A percentile compares a stretch with the other conserved stretches of the same genome.
Conservation (phyloP, 2,329 filamentous ascomycete genomes). For the Trichoderma atroviride region DNA sequence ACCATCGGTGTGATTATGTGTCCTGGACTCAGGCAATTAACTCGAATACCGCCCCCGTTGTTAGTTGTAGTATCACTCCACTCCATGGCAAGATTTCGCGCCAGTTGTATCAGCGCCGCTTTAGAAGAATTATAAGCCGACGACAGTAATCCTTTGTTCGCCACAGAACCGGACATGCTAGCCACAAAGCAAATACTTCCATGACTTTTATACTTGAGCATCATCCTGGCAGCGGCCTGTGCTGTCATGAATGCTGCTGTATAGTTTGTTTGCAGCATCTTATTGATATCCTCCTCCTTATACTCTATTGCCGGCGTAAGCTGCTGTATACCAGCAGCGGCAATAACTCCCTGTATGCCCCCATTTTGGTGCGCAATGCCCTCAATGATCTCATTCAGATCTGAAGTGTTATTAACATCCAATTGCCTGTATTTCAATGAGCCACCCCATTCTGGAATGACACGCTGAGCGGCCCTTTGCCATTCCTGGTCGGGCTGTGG, state of each 20-base stretch:
- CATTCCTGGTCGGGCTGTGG: constrained; percentile 60
- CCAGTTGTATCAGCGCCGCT: constrained; percentile 72
- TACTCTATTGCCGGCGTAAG: constrained; percentile 83
- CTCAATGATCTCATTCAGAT: constrained; percentile 67
- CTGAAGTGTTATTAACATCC: constrained; percentile 74
- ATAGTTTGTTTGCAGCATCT: constrained; percentile 82
- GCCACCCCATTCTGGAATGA: constrained; percentile 13
- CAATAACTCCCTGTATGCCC: constrained; percentile 75
- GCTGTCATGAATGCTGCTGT: constrained; percentile 84
- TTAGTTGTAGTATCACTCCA: constrained; percentile 48
- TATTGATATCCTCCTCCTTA: constrained; percentile 70
- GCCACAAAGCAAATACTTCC: constrained; percentile 69
- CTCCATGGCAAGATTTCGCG: constrained; percentile 69
- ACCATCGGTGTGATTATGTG: constrained; percentile 38
- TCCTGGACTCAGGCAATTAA: constrained; percentile 79
- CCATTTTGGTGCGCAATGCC: constrained; percentile 69
- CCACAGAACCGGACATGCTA: constrained; percentile 70
- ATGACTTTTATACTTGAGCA: constrained; percentile 58
- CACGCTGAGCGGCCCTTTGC: constrained; percentile 49
- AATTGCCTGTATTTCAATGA: constrained; percentile 67
- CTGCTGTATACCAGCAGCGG: constrained; percentile 73
- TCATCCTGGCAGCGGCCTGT: constrained; percentile 81
- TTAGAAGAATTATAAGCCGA: constrained; percentile 75
- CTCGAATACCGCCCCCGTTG: constrained; percentile 69
- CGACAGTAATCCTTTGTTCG: constrained; percentile 49